phyloP scores from a whole-genome alignment of 192 early-diverging fungal species.

The Pilobolus umbonatus region DNA sequence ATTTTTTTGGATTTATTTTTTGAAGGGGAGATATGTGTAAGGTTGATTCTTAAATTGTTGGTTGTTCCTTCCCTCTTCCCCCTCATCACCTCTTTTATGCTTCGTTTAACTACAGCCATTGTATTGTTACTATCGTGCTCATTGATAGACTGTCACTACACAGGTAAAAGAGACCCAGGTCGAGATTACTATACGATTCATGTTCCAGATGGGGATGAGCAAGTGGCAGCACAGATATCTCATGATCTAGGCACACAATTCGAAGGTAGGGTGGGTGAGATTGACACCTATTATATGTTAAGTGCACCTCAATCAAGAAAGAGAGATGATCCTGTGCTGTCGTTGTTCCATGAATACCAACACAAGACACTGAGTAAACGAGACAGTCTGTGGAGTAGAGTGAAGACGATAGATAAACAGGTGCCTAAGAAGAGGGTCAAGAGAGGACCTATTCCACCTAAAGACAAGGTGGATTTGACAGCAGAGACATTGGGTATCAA shows the following conservation, averaged over 20 bases:
- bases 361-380: background rate
- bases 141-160: too few relatives aligned
- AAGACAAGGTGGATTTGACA: constrained; percentile 1
- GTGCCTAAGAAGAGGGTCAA: constrained; percentile 10
- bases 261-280: constrained; percentile 63
- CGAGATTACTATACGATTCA: constrained; percentile 5
- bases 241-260: constrained; percentile 35
- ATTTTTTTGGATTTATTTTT: too few relatives aligned
- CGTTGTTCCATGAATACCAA: constrained; percentile 5
- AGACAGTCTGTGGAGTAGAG: constrained; percentile 10
- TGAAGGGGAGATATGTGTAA: too few relatives aligned
- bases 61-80: too few relatives aligned
- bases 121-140: too few relatives aligned
- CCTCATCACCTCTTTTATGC: too few relatives aligned
- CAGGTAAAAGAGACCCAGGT: constrained; percentile 6
- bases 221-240: constrained; percentile 22
- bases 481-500: constrained; percentile 36
- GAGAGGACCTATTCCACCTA: constrained; percentile 14
- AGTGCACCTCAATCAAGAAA: constrained; percentile 42
- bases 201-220: background rate
- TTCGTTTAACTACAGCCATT: too few relatives aligned
- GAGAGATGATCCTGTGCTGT: constrained; percentile 11
- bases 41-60: too few relatives aligned
- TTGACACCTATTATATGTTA: constrained; percentile 61
- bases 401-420: constrained; percentile 19